Evolutionary conservation across 2,329 filamentous ascomycete species (phyloP), one percentile per base, ranked within the genome.

Genomic region (Volutella citrinella): DNA sequence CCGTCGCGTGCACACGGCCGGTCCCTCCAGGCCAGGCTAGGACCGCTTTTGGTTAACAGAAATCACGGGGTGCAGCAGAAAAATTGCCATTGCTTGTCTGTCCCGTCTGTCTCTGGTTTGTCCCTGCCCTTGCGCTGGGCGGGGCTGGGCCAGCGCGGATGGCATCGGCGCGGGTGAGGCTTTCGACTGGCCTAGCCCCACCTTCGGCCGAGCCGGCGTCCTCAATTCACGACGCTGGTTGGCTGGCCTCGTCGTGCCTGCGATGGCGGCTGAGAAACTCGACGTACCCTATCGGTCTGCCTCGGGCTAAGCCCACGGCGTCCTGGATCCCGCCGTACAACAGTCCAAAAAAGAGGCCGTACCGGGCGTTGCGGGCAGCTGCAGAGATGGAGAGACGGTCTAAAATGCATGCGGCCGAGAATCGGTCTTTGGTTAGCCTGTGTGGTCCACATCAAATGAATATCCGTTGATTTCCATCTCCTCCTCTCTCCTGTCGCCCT

Each of bases 281-380:
- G 42, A 94, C 66, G 58, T 94, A 95, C 14, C 79, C 78, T 20
- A 90, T 77, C 34, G 72, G 77, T 51, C 85, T 80, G 34, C 87
- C 88, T 57, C 79, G 82, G 32, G 78, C 65, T 40, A 82, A 69
- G 33, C 80, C 79, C 20, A 93, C 60, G 10, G 72, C 65, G 64
- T 97, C 91, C 63, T 97, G 90, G 38, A 84, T 60, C 22, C 91
- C 68, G 16, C 91, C 91, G 63, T 88, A 97, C 7, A 69, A 76
- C 21, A 95, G 56, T 14, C 91, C 90, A 46, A 89, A 81, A 48
- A 84, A 69, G 27, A 96, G 68, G 2, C 89, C 91, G 49, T 85
- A 78, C 56, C 81, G 86, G 31, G 89, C 88, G 26, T 87, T 93
- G 43, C 84, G 76, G 13, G 83, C 84, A 24, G 83, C 80, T 31